Percentiles rank a stretch among this genome's conserved stretches.
Evolutionary conservation across 2,329 filamentous ascomycete species (phyloP).

Genomic region (Aureobasidium lini): DNA sequence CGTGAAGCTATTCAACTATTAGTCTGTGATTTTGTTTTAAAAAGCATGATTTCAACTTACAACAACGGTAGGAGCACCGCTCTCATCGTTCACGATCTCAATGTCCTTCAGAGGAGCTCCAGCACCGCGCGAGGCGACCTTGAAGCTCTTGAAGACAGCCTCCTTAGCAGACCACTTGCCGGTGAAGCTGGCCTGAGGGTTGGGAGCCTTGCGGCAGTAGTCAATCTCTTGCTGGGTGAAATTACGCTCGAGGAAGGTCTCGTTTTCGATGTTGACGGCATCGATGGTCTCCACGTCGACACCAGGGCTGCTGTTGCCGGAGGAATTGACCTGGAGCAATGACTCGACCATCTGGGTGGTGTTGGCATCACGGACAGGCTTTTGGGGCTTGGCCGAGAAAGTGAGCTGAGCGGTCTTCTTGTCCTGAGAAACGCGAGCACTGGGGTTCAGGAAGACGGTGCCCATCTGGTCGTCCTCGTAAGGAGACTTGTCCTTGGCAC

Average conservation of each 20-base stretch:
- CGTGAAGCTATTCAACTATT: constrained; percentile 60
- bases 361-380: constrained; percentile 54
- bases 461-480: constrained; percentile 83
- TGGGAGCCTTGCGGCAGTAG: constrained; percentile 75
- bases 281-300: constrained; percentile 88
- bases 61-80: constrained; percentile 73
- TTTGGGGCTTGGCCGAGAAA: constrained; percentile 64
- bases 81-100: constrained; percentile 76
- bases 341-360: constrained; percentile 71
- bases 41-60: constrained; percentile 50
- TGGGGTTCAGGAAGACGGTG: constrained; percentile 87
- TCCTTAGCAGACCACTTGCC: constrained; percentile 97
- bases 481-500: constrained; percentile 84
- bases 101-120: constrained; percentile 90
- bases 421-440: constrained; percentile 75
- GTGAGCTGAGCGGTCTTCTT: constrained; percentile 77
- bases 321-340: constrained; percentile 56
- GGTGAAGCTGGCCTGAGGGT: constrained; percentile 82
- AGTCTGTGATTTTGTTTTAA: constrained; percentile 11
- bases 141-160: constrained; percentile 95
- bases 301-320: constrained; percentile 65
- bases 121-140: constrained; percentile 76
- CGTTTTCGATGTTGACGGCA: constrained; percentile 85
- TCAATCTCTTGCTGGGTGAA: constrained; percentile 78
- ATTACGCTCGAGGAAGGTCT: constrained; percentile 90